phyloP scores from a whole-genome alignment of 2,329 filamentous ascomycete genomes.

The Colletotrichum tofieldiae region DNA sequence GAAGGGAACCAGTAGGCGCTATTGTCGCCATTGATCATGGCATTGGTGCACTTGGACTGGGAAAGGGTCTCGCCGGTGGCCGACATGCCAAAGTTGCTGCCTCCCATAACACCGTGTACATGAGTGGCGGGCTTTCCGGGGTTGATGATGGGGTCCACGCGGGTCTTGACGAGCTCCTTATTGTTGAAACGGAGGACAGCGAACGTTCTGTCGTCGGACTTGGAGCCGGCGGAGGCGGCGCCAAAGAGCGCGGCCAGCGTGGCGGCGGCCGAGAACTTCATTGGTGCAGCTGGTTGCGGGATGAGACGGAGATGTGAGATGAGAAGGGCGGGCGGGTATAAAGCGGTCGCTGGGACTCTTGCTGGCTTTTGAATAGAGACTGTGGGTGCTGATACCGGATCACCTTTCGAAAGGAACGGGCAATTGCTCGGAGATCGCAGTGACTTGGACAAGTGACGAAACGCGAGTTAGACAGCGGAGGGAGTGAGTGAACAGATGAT shows the following conservation, averaged over 20 bases:
- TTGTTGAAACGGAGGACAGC: slow-evolving; percentile 82
- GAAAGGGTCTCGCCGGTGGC: slow-evolving; percentile 74
- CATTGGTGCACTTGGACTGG: slow-evolving; percentile 79
- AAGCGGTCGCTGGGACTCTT: slow-evolving; percentile 24
- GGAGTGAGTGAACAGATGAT: slow-evolving; percentile 48
- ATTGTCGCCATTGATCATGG: slow-evolving; percentile 77
- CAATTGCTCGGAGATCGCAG: slow-evolving; percentile 42
- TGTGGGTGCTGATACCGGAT: slow-evolving; percentile 53
- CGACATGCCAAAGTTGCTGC: slow-evolving; percentile 75
- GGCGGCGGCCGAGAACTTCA: slow-evolving; percentile 56
- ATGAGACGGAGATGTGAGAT: neutral
- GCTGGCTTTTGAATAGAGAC: slow-evolving; percentile 29
- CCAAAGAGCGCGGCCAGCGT: slow-evolving; percentile 55
- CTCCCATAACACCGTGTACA: slow-evolving; percentile 80
- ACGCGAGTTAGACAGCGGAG: slow-evolving; percentile 35
- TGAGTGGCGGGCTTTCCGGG: slow-evolving; percentile 74
- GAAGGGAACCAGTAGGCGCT: slow-evolving; percentile 85
- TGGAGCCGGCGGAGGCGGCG: slow-evolving; percentile 55
- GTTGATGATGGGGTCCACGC: slow-evolving; percentile 77
- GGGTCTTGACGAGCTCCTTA: slow-evolving; percentile 73
- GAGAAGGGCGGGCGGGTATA: neutral
- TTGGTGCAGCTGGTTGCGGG: slow-evolving; percentile 44
- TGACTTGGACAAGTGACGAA: slow-evolving; percentile 43
- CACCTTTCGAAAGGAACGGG: slow-evolving; percentile 51
- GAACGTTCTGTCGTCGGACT: slow-evolving; percentile 66